Percentiles rank a stretch among this genome's conserved stretches.
phyloP scores from a whole-genome alignment of 441 rosid species.

The Adansonia madagascariensis region DNA sequence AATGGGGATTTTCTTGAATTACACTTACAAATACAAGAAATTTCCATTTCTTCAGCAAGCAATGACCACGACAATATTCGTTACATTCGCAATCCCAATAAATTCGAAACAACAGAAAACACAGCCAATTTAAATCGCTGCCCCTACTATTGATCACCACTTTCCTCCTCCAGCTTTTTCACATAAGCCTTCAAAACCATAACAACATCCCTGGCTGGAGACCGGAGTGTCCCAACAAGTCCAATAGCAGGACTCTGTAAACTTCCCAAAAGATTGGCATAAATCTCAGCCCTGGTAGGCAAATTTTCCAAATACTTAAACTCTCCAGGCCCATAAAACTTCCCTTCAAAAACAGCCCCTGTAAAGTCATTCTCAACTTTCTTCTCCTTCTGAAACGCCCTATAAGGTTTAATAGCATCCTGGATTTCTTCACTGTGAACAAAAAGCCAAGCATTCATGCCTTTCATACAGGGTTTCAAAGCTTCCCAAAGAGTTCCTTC shows the following conservation, averaged over 20 bases:
- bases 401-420: conserved; percentile 76
- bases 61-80: neutral
- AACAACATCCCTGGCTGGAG: conserved; percentile 79
- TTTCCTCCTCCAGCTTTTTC: conserved; percentile 84
- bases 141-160: conserved; percentile 37
- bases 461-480: conserved; percentile 88
- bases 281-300: conserved; percentile 87
- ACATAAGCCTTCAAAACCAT: conserved; percentile 86
- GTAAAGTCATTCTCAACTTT: conserved; percentile 73
- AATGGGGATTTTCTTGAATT: neutral
- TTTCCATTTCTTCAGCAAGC: neutral
- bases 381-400: conserved; percentile 75
- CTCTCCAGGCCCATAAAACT: conserved; percentile 77
- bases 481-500: conserved; percentile 90
- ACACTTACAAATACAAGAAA: conserved; percentile 25
- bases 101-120: no score
- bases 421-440: conserved; percentile 92
- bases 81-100: no score
- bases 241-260: conserved; percentile 75
- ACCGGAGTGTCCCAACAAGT: conserved; percentile 78
- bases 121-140: no score
- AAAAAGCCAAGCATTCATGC: conserved; percentile 95
- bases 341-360: conserved; percentile 91
- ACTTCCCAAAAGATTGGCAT: conserved; percentile 76
- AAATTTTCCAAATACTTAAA: conserved; percentile 70